phyloP scores from a whole-genome alignment of 257 asterid genomes.

The Galeopsis tetrahit region DNA sequence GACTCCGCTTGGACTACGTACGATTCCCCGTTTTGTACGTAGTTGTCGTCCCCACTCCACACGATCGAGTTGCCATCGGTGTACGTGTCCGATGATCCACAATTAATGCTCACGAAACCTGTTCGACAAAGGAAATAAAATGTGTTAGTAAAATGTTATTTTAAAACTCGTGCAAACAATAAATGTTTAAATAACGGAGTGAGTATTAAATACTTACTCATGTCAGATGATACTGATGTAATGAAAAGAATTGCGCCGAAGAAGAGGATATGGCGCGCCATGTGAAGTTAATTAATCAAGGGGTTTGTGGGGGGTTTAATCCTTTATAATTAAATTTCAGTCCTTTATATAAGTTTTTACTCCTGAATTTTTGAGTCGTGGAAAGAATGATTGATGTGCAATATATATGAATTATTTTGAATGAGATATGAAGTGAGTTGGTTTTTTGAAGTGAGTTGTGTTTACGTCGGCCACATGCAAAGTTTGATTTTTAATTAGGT shows the following conservation, averaged over 20 bases:
- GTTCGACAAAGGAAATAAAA: background rate
- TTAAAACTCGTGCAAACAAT: too few relatives aligned
- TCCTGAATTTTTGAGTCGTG: background rate
- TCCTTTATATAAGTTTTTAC: background rate
- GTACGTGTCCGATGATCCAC: slow-evolving; percentile 38
- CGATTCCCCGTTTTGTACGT: slow-evolving; percentile 34
- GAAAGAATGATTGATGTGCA: background rate
- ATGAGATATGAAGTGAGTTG: background rate
- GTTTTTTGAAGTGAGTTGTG: background rate
- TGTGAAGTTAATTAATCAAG: background rate
- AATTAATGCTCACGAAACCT: slow-evolving; percentile 46
- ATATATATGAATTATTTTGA: background rate
- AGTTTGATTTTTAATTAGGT: background rate
- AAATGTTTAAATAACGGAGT: too few relatives aligned
- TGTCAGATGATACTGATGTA: slow-evolving; percentile 30
- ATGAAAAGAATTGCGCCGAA: slow-evolving; percentile 32
- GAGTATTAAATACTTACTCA: slow-evolving; percentile 8
- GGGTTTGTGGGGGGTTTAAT: background rate
- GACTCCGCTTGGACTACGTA: slow-evolving; percentile 22
- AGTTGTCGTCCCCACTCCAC: slow-evolving; percentile 44
- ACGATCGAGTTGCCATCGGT: slow-evolving; percentile 28
- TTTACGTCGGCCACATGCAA: slow-evolving; percentile 20
- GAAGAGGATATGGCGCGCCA: slow-evolving; percentile 22
- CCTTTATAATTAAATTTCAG: background rate
- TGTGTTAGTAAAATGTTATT: too few relatives aligned